Percentiles rank a stretch among this genome's conserved stretches.
Evolutionary conservation across 495 filamentous ascomycete genomes (phyloP).

Genomic region (Talaromyces ruber): DNA sequence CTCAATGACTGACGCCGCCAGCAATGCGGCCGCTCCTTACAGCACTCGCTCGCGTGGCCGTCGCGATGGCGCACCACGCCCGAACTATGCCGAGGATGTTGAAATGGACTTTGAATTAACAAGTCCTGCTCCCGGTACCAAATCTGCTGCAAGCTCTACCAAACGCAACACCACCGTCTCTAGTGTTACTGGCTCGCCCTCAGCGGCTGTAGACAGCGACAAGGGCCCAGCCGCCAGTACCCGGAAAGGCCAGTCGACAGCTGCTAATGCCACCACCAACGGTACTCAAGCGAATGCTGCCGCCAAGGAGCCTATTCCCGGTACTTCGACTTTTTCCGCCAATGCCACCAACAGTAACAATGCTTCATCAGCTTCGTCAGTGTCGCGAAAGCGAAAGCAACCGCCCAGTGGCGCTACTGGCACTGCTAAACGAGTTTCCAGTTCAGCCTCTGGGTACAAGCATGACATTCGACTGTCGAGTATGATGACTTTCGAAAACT

Average conservation of each 20-base stretch:
- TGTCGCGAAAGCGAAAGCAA: conserved; percentile 74
- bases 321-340: conserved; percentile 54
- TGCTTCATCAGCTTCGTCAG: conserved; percentile 22
- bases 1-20: conserved; percentile 27
- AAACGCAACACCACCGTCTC: conserved; percentile 28
- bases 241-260: conserved; percentile 35
- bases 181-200: conserved; percentile 25
- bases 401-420: conserved; percentile 44
- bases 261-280: conserved; percentile 14
- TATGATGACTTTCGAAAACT: conserved; percentile 78
- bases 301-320: conserved; percentile 51
- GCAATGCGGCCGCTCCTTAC: conserved; percentile 61
- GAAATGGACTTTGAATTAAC: conserved; percentile 68
- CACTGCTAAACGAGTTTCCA: conserved; percentile 22
- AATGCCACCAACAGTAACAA: conserved; percentile 18
- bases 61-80: conserved; percentile 59
- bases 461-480: conserved; percentile 39
- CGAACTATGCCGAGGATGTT: conserved; percentile 95
- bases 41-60: conserved; percentile 93
- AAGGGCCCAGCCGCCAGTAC: conserved; percentile 30
- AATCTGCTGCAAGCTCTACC: conserved; percentile 30
- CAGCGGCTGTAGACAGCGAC: conserved; percentile 25
- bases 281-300: conserved; percentile 18
- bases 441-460: not conserved
- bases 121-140: conserved; percentile 18